These are phyloP conservation scores for Hypoxylon sp. DNA, from an alignment of 2,329 filamentous ascomycete genomes.

Conservation along the genomic window DNA sequence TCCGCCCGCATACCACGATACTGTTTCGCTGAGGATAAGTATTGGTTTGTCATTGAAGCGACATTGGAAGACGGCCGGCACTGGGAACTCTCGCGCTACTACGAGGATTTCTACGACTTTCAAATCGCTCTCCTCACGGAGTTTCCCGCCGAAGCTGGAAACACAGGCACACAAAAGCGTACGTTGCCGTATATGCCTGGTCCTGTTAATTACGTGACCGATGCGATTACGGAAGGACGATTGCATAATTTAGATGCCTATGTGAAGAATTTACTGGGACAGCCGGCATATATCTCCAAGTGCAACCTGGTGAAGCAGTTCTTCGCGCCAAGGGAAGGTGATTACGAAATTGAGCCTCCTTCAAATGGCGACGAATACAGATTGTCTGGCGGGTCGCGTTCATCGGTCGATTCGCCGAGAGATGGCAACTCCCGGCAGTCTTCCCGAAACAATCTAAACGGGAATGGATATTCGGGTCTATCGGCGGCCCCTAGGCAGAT, in stretches of 20 bases:
- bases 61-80: conserved; percentile 89
- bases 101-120: conserved; percentile 99
- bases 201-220: conserved; percentile 97
- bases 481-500: conserved; percentile 66
- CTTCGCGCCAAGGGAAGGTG: conserved; percentile 89
- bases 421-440: conserved; percentile 75
- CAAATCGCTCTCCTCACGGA: conserved; percentile 94
- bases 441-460: conserved; percentile 75
- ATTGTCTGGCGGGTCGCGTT: conserved; percentile 79
- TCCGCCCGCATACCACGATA: conserved; percentile 91
- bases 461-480: conserved; percentile 68
- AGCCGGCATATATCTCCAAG: conserved; percentile 86
- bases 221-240: conserved; percentile 93
- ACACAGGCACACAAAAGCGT: conserved; percentile 82
- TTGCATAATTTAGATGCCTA: conserved; percentile 95
- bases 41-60: conserved; percentile 98
- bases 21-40: conserved; percentile 97
- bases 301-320: conserved; percentile 90
- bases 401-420: conserved; percentile 73
- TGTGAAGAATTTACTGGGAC: conserved; percentile 88
- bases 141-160: conserved; percentile 93
- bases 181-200: conserved; percentile 97
- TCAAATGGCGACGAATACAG: conserved; percentile 80
- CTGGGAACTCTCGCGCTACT: conserved; percentile 95
- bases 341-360: conserved; percentile 90